phyloP scores from a whole-genome alignment of 208 protist species.

The Leishmania tropica region DNA sequence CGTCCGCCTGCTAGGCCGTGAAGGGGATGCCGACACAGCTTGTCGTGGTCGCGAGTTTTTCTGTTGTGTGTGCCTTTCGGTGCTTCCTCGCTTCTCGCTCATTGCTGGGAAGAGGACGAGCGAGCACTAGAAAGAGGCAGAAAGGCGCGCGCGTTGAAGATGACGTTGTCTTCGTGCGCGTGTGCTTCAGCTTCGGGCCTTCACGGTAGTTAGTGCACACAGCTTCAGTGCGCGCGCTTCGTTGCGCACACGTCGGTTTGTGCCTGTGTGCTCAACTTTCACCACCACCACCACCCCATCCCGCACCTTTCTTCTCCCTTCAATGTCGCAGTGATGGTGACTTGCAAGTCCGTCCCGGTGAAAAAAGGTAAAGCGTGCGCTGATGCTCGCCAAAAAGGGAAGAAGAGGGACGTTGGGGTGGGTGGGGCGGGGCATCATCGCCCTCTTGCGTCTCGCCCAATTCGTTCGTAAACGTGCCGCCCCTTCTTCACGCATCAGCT shows the following conservation, averaged over 20 bases:
- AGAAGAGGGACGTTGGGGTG: not conserved
- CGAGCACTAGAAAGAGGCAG: not conserved
- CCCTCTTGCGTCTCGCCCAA: not conserved
- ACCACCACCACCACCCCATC: too few species aligned
- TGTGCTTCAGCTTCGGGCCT: not conserved
- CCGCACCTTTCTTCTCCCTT: not conserved
- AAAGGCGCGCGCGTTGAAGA: not conserved
- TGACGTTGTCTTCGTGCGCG: not conserved
- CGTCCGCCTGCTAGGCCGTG: not conserved
- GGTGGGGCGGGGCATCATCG: not conserved
- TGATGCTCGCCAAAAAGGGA: not conserved
- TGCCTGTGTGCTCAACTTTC: not conserved
- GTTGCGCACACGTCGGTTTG: too few species aligned
- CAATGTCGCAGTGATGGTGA: not conserved
- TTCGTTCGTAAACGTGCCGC: not conserved
- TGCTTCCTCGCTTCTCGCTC: constrained; percentile 1
- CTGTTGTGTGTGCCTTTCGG: not conserved
- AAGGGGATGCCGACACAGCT: not conserved
- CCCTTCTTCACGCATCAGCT: not conserved
- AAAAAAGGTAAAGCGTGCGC: not conserved
- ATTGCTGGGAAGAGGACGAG: not conserved
- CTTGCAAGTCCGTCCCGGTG: not conserved
- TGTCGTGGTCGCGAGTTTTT: not conserved
- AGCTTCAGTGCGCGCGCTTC: not conserved
- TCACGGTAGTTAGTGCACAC: not conserved